phyloP scores from a whole-genome alignment of 2,329 filamentous ascomycete species.

The Diaporthe vexans region DNA sequence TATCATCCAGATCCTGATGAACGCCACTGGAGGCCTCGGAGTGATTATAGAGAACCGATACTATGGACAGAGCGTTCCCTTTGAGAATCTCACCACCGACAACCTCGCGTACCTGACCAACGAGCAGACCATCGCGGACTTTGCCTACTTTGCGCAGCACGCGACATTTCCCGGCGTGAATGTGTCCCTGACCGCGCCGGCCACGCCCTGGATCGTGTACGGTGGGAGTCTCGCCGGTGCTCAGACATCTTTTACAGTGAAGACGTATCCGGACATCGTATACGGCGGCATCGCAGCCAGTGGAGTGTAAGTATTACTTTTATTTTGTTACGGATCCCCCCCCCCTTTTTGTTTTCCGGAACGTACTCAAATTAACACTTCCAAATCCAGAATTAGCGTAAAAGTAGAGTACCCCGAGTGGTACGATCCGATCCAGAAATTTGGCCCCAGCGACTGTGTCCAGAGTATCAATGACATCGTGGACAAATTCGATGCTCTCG shows the following conservation, averaged over 20 bases:
- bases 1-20: constrained; percentile 67
- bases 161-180: constrained; percentile 59
- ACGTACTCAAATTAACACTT: no score
- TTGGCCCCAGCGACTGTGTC: constrained; percentile 63
- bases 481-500: constrained; percentile 63
- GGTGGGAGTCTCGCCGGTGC: constrained; percentile 40
- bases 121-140: constrained; percentile 67
- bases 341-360: no score
- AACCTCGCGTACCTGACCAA: constrained; percentile 63
- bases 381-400: constrained; percentile 49
- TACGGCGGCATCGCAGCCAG: constrained; percentile 65
- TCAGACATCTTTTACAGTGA: constrained; percentile 55
- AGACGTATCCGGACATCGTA: constrained; percentile 58
- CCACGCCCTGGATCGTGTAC: constrained; percentile 50
- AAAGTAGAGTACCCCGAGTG: constrained; percentile 61
- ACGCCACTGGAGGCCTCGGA: constrained; percentile 66
- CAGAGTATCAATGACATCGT: constrained; percentile 63
- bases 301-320: constrained; percentile 48
- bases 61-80: constrained; percentile 64
- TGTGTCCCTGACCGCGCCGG: constrained; percentile 56
- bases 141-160: constrained; percentile 64
- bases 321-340: no score
- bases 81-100: constrained; percentile 62
- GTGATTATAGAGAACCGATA: constrained; percentile 67
- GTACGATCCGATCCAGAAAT: constrained; percentile 65